Evolutionary conservation across 106 monocot species (phyloP).

Genomic region (Alisma plantagoaquatica): DNA sequence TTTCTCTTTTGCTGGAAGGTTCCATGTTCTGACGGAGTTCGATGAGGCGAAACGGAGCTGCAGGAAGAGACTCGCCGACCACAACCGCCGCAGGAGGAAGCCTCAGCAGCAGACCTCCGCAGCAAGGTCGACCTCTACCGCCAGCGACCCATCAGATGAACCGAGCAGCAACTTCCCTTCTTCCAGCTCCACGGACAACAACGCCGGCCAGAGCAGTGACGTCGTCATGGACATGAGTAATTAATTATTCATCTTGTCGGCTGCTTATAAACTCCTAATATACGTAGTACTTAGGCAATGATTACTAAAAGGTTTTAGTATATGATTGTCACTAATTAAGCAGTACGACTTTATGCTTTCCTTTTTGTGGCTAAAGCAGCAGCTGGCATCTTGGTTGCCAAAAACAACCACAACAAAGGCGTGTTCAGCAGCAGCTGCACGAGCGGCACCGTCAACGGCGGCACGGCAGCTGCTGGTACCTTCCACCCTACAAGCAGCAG

Average conservation of each 20-base stretch:
- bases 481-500: background rate
- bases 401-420: too few relatives aligned
- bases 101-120: background rate
- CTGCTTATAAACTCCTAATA: background rate
- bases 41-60: slow-evolving; percentile 6
- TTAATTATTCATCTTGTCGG: background rate
- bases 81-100: slow-evolving; percentile 24
- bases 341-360: too few relatives aligned
- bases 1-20: slow-evolving; percentile 4
- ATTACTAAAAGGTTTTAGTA: background rate
- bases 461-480: background rate
- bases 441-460: background rate
- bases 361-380: too few relatives aligned
- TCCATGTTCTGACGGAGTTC: slow-evolving; percentile 26
- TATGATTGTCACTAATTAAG: too few relatives aligned
- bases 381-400: too few relatives aligned
- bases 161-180: background rate
- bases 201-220: background rate
- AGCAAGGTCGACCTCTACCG: too few relatives aligned
- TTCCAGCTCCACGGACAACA: background rate
- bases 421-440: background rate
- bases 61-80: slow-evolving; percentile 24
- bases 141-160: too few relatives aligned
- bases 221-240: background rate
- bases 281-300: background rate